Conservation (phyloP, 169 alveolate species). For the Babesia caballi region DNA sequence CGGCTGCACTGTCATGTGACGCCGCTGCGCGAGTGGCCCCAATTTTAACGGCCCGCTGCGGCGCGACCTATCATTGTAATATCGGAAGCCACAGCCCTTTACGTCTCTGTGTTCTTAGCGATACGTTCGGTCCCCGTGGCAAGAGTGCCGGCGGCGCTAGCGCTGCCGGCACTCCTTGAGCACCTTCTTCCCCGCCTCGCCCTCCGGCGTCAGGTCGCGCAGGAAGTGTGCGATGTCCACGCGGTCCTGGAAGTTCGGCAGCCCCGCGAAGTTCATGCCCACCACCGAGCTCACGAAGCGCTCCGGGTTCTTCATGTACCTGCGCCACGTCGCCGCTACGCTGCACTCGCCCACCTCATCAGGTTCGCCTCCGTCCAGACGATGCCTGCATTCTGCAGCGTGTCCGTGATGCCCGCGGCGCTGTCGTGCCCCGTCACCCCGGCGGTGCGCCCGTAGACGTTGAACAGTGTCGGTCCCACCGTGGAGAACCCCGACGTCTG, state of each 20-base stretch:
- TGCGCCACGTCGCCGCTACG: not conserved
- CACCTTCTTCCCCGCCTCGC: conserved; percentile 67
- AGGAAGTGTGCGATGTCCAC: conserved; percentile 79
- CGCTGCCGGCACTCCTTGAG: conserved; percentile 40
- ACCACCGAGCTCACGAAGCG: conserved; percentile 66
- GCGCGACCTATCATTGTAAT: conserved; percentile 17
- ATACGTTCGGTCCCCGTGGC: too few species aligned
- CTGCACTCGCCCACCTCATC: conserved; percentile 40
- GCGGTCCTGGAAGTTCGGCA: conserved; percentile 78
- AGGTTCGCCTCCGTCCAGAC: conserved; percentile 81
- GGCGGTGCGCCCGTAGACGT: conserved; percentile 79
- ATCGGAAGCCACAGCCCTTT: conserved; percentile 57
- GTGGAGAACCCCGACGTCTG: conserved; percentile 75
- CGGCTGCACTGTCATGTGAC: conserved; percentile 60
- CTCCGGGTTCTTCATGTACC: conserved; percentile 78
- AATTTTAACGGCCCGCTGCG: conserved; percentile 71
- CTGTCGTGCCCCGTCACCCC: conserved; percentile 68
- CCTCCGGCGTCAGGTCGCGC: conserved; percentile 73
- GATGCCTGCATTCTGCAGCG: conserved; percentile 74
- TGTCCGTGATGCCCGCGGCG: conserved; percentile 64
- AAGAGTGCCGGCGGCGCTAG: too few species aligned
- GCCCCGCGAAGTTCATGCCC: conserved; percentile 78
- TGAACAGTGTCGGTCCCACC: conserved; percentile 80
- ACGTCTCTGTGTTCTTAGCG: conserved; percentile 72
- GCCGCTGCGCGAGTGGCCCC: too few species aligned